Conservation (phyloP, 495 filamentous ascomycete species). For the Bacidia gigantensis region DNA sequence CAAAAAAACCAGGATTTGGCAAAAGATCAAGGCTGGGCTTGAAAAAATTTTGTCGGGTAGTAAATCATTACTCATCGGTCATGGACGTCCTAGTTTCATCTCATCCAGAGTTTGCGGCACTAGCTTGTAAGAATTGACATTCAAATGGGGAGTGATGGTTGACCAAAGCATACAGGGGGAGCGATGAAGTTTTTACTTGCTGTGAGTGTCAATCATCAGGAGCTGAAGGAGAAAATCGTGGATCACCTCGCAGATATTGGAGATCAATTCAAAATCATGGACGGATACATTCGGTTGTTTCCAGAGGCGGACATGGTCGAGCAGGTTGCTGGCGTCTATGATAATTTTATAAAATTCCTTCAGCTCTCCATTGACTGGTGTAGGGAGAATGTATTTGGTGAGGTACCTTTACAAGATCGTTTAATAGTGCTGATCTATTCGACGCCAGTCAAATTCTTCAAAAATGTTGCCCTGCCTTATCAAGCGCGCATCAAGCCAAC, state of each 20-base stretch:
- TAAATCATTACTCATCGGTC: too few species aligned
- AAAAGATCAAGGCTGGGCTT: too few species aligned
- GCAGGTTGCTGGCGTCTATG: background rate
- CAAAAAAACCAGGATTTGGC: too few species aligned
- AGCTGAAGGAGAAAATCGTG: slow-evolving; percentile 2
- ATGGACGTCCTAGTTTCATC: slow-evolving; percentile 3
- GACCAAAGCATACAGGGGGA: background rate
- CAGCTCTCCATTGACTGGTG: background rate
- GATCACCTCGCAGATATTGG: slow-evolving; percentile 1
- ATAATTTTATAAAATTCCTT: background rate
- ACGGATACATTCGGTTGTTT: background rate
- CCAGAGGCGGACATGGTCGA: background rate
- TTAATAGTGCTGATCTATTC: background rate
- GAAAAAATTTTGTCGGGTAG: too few species aligned
- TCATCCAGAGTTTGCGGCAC: slow-evolving; percentile 1
- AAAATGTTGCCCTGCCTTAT: slow-evolving; percentile 1
- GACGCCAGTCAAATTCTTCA: background rate
- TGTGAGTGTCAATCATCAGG: slow-evolving; percentile 3
- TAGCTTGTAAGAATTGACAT: background rate
- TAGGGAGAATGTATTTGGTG: background rate
- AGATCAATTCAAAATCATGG: background rate
- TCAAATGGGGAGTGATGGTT: background rate
- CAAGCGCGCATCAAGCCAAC: background rate
- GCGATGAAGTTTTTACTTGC: slow-evolving; percentile 4
- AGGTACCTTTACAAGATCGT: background rate